Evolutionary conservation across 1,284 basidiomycete species (phyloP).

Genomic region (Rhizoctonia solani): DNA sequence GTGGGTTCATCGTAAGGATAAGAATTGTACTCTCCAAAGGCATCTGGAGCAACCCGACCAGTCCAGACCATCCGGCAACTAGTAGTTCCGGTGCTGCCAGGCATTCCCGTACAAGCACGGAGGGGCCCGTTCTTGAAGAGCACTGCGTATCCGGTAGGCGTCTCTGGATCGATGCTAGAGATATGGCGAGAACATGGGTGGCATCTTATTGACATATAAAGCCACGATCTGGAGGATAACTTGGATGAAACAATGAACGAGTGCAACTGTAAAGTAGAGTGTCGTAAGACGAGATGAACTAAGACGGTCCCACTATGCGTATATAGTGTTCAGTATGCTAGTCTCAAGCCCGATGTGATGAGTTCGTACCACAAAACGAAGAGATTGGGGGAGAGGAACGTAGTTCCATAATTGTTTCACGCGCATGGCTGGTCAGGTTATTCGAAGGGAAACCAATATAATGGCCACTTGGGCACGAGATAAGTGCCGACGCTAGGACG

Average conservation of each 20-base stretch:
- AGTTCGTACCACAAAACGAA: slow-evolving; percentile 36
- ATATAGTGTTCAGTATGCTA: not conserved
- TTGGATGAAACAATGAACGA: slow-evolving; percentile 68
- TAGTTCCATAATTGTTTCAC: slow-evolving; percentile 37
- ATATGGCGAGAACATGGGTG: slow-evolving; percentile 54
- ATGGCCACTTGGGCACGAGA: slow-evolving; percentile 8
- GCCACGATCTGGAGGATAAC: slow-evolving; percentile 68
- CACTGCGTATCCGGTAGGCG: slow-evolving; percentile 56
- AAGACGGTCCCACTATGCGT: slow-evolving; percentile 66
- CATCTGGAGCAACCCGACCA: slow-evolving; percentile 19
- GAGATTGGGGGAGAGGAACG: slow-evolving; percentile 35
- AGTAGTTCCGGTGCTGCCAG: slow-evolving; percentile 52
- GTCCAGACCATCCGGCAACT: slow-evolving; percentile 53
- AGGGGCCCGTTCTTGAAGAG: slow-evolving; percentile 52
- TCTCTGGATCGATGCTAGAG: slow-evolving; percentile 54
- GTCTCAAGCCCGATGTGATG: not conserved
- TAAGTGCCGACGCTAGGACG: slow-evolving; percentile 32
- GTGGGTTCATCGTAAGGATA: slow-evolving; percentile 1
- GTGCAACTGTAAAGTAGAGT: slow-evolving; percentile 67
- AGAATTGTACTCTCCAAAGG: slow-evolving; percentile 16
- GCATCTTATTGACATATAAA: slow-evolving; percentile 65
- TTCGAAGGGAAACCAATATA: not conserved
- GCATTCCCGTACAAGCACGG: slow-evolving; percentile 62
- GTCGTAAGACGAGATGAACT: slow-evolving; percentile 67
- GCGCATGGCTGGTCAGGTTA: slow-evolving; percentile 16